phyloP scores from a whole-genome alignment of 2,329 filamentous ascomycete genomes.

The Trichophyton benhamiae region DNA sequence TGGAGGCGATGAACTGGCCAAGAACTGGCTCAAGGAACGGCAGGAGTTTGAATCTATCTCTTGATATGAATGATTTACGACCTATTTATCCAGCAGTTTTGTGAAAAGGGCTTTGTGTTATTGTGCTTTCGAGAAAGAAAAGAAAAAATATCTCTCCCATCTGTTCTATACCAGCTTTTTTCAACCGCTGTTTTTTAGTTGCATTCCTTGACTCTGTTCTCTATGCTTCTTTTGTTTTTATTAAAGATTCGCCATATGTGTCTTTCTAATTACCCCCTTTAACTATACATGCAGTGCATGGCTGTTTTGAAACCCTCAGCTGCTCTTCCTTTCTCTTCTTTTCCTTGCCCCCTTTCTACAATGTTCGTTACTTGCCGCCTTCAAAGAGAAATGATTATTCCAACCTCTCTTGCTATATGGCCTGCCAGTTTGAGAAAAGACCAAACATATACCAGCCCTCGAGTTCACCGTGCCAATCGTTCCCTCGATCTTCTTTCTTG shows the following conservation, averaged over 20 bases:
- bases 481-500: not conserved
- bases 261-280: slow-evolving; percentile 3
- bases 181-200: slow-evolving; percentile 5
- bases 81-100: not conserved
- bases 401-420: not conserved
- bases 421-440: not conserved
- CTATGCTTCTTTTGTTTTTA: slow-evolving; percentile 1
- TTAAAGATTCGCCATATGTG: not conserved
- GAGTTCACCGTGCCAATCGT: not conserved
- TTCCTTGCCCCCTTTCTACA: not conserved
- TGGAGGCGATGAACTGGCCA: slow-evolving; percentile 76
- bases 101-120: slow-evolving; percentile 6
- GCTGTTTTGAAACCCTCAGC: not conserved
- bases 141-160: slow-evolving; percentile 6
- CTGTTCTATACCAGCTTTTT: slow-evolving; percentile 18
- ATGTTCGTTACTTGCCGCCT: not conserved
- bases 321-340: not conserved
- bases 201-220: slow-evolving; percentile 1
- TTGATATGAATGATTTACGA: slow-evolving; percentile 20
- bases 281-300: not conserved
- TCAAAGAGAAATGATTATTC: not conserved
- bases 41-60: slow-evolving; percentile 50
- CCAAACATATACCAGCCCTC: not conserved
- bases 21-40: slow-evolving; percentile 64
- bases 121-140: slow-evolving; percentile 7